These are phyloP conservation scores for Pseudoneurospora amorphoporcata DNA, from an alignment of 495 filamentous ascomycete species.

Conservation along the genomic window DNA sequence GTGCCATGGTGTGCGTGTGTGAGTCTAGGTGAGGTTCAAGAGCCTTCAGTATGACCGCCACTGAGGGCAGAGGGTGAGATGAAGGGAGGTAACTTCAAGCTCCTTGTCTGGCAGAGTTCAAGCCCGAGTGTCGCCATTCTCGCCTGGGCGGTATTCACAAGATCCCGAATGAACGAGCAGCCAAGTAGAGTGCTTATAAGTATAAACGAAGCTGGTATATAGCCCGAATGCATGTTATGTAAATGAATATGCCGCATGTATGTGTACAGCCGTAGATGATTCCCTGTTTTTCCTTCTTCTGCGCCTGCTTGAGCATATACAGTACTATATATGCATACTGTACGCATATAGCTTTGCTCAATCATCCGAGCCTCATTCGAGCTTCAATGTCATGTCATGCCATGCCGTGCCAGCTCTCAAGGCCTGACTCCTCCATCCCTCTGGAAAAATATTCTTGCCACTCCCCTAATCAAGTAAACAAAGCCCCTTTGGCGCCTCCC, in stretches of 20 bases:
- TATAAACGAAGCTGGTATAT: background rate
- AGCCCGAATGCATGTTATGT: background rate
- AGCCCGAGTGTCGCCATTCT: no score
- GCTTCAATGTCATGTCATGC: background rate
- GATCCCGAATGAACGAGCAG: background rate
- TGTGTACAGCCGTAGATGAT: background rate
- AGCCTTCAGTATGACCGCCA: background rate
- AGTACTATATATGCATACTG: background rate
- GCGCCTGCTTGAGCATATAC: background rate
- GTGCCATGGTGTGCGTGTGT: background rate
- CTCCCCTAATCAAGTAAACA: background rate
- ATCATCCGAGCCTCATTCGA: background rate
- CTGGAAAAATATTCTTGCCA: background rate
- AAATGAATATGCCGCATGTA: background rate
- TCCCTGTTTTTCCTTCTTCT: background rate
- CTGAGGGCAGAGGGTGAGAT: background rate
- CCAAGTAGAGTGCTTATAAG: background rate
- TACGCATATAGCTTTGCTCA: background rate
- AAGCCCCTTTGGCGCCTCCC: background rate
- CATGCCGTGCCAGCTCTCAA: background rate
- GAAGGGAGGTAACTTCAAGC: background rate
- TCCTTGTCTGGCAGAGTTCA: no score
- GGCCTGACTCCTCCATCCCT: background rate
- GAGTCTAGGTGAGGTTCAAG: background rate
- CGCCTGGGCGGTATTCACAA: background rate